Conservation (phyloP, 441 rosid genomes). For the Iberis amara region DNA sequence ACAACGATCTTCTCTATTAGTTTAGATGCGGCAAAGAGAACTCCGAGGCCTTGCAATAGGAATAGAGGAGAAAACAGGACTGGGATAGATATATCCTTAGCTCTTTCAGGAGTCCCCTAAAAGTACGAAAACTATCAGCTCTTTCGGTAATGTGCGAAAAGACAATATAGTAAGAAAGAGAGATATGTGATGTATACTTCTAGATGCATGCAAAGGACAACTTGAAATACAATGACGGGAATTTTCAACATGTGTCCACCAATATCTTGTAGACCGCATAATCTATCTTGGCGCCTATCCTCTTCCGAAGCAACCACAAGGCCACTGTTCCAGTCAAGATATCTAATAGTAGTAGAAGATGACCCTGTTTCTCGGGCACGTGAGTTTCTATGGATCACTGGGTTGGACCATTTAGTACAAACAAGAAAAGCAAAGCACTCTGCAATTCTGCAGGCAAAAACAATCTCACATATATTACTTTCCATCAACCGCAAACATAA, state of each 20-base stretch:
- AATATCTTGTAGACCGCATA: slow-evolving; percentile 80
- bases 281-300: slow-evolving; percentile 48
- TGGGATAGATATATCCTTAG: slow-evolving; percentile 73
- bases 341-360: slow-evolving; percentile 59
- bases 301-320: slow-evolving; percentile 62
- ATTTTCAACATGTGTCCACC: slow-evolving; percentile 93
- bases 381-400: slow-evolving; percentile 71
- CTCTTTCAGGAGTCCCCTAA: slow-evolving; percentile 87
- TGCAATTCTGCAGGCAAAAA: slow-evolving; percentile 57
- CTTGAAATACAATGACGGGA: slow-evolving; percentile 79
- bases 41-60: slow-evolving; percentile 79
- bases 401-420: slow-evolving; percentile 97
- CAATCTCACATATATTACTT: slow-evolving; percentile 21
- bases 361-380: slow-evolving; percentile 52
- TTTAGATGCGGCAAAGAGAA: slow-evolving; percentile 69
- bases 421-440: slow-evolving; percentile 95
- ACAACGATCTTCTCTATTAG: slow-evolving; percentile 71
- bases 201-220: slow-evolving; percentile 82
- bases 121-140: slow-evolving; percentile 30
- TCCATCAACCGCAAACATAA: slow-evolving; percentile 5
- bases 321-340: slow-evolving; percentile 93
- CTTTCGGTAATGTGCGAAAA: slow-evolving; percentile 17
- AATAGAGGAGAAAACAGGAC: slow-evolving; percentile 82
- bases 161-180: slow-evolving; percentile 5
- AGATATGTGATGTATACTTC: slow-evolving; percentile 49